Conservation (phyloP, 768 basidiomycete genomes). For the Plicaturopsis crispa region DNA sequence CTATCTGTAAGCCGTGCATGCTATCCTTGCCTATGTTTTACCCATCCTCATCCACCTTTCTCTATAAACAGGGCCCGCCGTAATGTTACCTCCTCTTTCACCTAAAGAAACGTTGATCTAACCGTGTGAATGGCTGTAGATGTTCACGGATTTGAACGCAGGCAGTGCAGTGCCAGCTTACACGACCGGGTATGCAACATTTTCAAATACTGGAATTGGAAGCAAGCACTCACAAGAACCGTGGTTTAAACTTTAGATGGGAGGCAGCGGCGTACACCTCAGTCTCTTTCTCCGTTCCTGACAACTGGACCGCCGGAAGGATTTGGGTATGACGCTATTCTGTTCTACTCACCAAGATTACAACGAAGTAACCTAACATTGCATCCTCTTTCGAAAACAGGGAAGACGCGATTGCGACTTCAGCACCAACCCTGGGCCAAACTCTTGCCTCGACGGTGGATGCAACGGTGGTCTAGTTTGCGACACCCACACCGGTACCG, state of each 20-base stretch:
- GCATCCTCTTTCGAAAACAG: too few relatives aligned
- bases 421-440: constrained; percentile 37
- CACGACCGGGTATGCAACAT: background rate
- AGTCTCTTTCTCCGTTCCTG: constrained; percentile 46
- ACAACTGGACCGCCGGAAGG: constrained; percentile 58
- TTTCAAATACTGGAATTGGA: background rate
- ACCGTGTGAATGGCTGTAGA: constrained; percentile 28
- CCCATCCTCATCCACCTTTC: constrained; percentile 37
- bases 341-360: background rate
- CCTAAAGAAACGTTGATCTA: constrained; percentile 16
- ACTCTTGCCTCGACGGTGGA: constrained; percentile 56
- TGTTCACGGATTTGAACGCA: background rate
- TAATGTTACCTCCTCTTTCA: constrained; percentile 35
- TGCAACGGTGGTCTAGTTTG: constrained; percentile 40
- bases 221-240: background rate
- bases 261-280: constrained; percentile 26
- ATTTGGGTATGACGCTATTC: constrained; percentile 27
- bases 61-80: constrained; percentile 50
- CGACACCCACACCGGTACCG: background rate
- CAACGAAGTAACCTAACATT: background rate
- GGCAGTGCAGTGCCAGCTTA: background rate
- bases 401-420: constrained; percentile 62
- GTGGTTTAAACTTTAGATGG: constrained; percentile 30
- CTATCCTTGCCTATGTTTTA: background rate
- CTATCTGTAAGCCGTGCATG: constrained; percentile 59